Evolutionary conservation across 352 stramenopile species (phyloP).

Genomic region (Pythium aphanidermatum): DNA sequence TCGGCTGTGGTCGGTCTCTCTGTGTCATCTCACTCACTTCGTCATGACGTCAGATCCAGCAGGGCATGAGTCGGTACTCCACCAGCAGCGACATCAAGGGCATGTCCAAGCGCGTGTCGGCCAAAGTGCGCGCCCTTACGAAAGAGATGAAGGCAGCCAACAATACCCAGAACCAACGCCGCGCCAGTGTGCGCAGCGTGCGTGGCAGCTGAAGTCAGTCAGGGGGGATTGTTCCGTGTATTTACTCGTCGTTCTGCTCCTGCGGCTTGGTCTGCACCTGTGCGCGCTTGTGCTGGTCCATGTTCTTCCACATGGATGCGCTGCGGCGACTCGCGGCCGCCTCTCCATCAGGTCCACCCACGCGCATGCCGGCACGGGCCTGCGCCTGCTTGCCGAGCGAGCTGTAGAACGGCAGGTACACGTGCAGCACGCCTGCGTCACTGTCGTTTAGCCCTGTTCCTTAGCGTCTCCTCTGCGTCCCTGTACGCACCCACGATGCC

Average conservation of each 20-base stretch:
- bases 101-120: conserved; percentile 32
- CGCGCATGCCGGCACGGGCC: conserved; percentile 18
- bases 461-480: too few relatives aligned
- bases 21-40: conserved; percentile 1
- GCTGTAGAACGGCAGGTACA: conserved; percentile 39
- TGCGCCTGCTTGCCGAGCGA: conserved; percentile 28
- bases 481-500: conserved; percentile 20
- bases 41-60: conserved; percentile 22
- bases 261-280: background rate
- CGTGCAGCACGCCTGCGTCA: conserved; percentile 17
- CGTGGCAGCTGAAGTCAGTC: background rate
- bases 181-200: conserved; percentile 2
- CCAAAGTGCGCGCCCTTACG: conserved; percentile 35
- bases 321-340: conserved; percentile 10
- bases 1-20: background rate
- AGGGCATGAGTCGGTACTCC: conserved; percentile 26
- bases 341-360: background rate
- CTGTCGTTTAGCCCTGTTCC: too few relatives aligned
- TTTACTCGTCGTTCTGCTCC: conserved; percentile 6
- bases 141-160: conserved; percentile 13
- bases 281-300: conserved; percentile 18
- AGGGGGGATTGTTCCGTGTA: background rate
- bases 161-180: background rate
- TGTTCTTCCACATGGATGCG: conserved; percentile 44
- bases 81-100: conserved; percentile 32